Percentiles rank a stretch among this genome's conserved stretches.
These are phyloP conservation scores for Pisolithus tinctorius DNA, from an alignment of 768 basidiomycete species.

Conservation along the genomic window DNA sequence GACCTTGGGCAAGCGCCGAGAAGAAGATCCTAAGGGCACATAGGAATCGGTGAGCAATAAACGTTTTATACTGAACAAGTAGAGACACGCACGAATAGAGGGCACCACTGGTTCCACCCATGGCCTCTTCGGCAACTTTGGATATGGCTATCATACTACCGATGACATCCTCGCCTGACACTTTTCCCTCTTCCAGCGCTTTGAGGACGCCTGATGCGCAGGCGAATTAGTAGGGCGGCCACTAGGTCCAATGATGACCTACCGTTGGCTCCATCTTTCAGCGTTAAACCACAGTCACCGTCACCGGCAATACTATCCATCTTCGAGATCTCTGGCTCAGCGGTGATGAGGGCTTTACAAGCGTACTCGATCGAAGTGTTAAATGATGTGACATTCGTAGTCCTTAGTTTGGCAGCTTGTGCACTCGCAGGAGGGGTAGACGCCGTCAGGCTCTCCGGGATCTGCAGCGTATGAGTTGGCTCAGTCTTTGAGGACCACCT, in stretches of 20 bases:
- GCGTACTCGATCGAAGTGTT: slow-evolving; percentile 48
- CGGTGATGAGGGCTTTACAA: slow-evolving; percentile 59
- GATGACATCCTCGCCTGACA: slow-evolving; percentile 61
- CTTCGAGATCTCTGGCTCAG: slow-evolving; percentile 84
- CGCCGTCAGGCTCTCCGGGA: slow-evolving; percentile 8
- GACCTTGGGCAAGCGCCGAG: slow-evolving; percentile 73
- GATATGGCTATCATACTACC: slow-evolving; percentile 62
- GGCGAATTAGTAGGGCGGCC: not conserved
- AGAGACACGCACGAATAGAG: slow-evolving; percentile 69
- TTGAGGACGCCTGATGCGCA: slow-evolving; percentile 48
- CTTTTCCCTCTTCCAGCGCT: slow-evolving; percentile 45
- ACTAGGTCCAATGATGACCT: slow-evolving; percentile 5
- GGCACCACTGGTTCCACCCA: slow-evolving; percentile 91
- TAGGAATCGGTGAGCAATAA: not conserved
- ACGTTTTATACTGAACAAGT: not conserved
- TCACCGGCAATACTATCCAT: slow-evolving; percentile 93
- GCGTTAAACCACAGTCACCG: slow-evolving; percentile 68
- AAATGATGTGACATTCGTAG: slow-evolving; percentile 46
- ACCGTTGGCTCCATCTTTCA: slow-evolving; percentile 73
- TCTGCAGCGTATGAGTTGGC: slow-evolving; percentile 26
- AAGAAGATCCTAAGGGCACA: slow-evolving; percentile 71
- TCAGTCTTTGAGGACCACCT: slow-evolving; percentile 56
- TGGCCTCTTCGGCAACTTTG: slow-evolving; percentile 69
- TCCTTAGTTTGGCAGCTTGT: slow-evolving; percentile 20
- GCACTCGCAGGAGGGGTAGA: slow-evolving; percentile 7